Evolutionary conservation across 805 yeast genomes (phyloP), one percentile per base, ranked within the genome.

Genomic region (Candida chauliodis): DNA sequence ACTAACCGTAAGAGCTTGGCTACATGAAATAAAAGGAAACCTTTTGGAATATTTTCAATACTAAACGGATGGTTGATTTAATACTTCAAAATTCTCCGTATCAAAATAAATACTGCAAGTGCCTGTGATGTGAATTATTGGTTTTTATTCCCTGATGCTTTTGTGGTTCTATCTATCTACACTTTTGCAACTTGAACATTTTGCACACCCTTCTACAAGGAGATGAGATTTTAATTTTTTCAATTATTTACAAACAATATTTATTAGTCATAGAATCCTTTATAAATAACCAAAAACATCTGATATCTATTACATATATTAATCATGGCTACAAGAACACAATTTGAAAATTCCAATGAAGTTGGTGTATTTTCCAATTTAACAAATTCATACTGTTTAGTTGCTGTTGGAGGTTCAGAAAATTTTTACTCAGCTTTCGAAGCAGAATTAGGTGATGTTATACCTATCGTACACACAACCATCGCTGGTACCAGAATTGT

Each of bases 401-500:
- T 91, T 41, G 95, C 99, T 5, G 88, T 93, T 40, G 98, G 99
- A 45, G 99, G 97, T 21, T 89, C 97, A 30, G 83, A 75, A 55
- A 74, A 75, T 59, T 76, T 76, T 51, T 85, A 83, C 63, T 89
- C 97, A 41, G 95, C 97, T 20, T 91, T 93, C 59, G 99, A 93
- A 73, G 96, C 96, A 37, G 96, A 93, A 66, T 73, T 95, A 47
- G 97, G 97, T 45, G 98, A 90, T 65, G 89, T 88, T 37, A 80
- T 93, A 46, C 99, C 99, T 38, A 87, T 93, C 55, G 93, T 87
- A 47, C 96, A 93, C 60, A 88, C 98, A 38, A 93, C 99, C 43
- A 93, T 93, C 53, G 97, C 97, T 22, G 99, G 99, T 52, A 90
- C 95, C 55, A 83, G 99, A 69, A 93, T 93, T 49, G 84, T 93